These are phyloP conservation scores for Aspergillus arachidicola DNA, from an alignment of 2,329 filamentous ascomycete genomes.

Conservation along the genomic window DNA sequence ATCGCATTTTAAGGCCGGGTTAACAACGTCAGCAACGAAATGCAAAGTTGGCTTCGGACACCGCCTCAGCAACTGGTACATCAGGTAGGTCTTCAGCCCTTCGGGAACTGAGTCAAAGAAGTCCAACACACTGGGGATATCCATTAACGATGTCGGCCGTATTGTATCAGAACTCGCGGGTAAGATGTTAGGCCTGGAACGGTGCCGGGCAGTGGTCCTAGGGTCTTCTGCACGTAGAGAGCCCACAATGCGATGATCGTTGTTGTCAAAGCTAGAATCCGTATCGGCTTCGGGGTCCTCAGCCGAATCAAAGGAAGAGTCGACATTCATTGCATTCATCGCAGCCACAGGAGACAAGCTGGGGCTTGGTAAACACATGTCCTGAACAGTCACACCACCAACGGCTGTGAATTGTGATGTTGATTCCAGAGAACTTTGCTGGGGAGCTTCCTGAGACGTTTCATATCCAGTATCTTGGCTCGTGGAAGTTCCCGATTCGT, in stretches of 20 bases:
- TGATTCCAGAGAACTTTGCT: constrained; percentile 23
- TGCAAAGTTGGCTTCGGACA: constrained; percentile 87
- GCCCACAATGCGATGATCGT: constrained; percentile 29
- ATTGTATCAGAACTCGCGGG: constrained; percentile 22
- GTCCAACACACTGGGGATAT: constrained; percentile 84
- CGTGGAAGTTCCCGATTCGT: constrained; percentile 16
- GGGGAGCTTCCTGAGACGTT: constrained; percentile 23
- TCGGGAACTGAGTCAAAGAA: constrained; percentile 88
- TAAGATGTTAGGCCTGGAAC: constrained; percentile 13
- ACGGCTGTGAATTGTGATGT: constrained; percentile 52
- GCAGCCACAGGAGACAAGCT: constrained; percentile 88
- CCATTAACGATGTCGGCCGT: constrained; percentile 59
- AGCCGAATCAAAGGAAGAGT: constrained; percentile 45
- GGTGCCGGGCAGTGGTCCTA: constrained; percentile 11
- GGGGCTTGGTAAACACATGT: constrained; percentile 91
- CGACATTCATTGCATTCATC: constrained; percentile 59
- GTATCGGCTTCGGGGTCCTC: constrained; percentile 45
- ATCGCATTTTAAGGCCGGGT: constrained; percentile 91
- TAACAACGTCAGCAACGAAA: constrained; percentile 86
- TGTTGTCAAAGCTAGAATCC: constrained; percentile 47
- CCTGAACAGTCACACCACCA: constrained; percentile 74
- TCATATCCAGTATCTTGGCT: constrained; percentile 29
- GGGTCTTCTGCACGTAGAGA: constrained; percentile 22
- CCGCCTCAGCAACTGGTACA: constrained; percentile 90
- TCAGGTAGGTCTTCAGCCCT: constrained; percentile 91